A percentile compares a stretch with the other conserved stretches of the same genome.
Evolutionary conservation across 2,329 filamentous ascomycete genomes (phyloP).

Genomic region (Talaromyces piceae): DNA sequence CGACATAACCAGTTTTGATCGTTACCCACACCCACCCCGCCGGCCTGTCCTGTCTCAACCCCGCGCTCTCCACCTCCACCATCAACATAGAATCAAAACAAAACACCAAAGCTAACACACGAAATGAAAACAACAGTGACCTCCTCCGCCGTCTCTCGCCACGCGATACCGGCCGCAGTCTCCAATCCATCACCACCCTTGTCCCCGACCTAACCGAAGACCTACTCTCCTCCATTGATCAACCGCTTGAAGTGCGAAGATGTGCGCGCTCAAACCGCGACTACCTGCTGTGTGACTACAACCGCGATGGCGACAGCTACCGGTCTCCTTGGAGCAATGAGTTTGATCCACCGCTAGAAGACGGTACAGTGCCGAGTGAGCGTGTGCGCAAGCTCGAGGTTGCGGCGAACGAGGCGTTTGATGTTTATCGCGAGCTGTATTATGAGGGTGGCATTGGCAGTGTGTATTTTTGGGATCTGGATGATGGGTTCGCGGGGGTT

Average conservation of each 20-base stretch:
- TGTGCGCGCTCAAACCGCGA: conserved; percentile 86
- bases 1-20: not conserved
- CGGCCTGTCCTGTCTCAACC: not conserved
- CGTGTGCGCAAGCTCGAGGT: conserved; percentile 89
- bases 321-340: conserved; percentile 98
- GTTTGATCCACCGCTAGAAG: conserved; percentile 85
- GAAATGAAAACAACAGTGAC: conserved; percentile 55
- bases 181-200: conserved; percentile 79
- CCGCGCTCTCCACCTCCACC: not conserved
- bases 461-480: conserved; percentile 97
- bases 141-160: conserved; percentile 96
- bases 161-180: conserved; percentile 80
- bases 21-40: not conserved
- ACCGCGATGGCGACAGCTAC: conserved; percentile 96
- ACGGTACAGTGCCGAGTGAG: conserved; percentile 83
- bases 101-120: too few relatives aligned
- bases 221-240: conserved; percentile 93
- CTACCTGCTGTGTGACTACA: conserved; percentile 98
- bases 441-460: conserved; percentile 94
- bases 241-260: conserved; percentile 77
- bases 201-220: conserved; percentile 93
- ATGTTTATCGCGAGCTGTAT: conserved; percentile 84
- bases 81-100: too few relatives aligned
- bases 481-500: conserved; percentile 95
- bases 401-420: conserved; percentile 89